These are phyloP conservation scores for Polyplosphaeria fusca DNA, from an alignment of 495 filamentous ascomycete species.

Conservation along the genomic window DNA sequence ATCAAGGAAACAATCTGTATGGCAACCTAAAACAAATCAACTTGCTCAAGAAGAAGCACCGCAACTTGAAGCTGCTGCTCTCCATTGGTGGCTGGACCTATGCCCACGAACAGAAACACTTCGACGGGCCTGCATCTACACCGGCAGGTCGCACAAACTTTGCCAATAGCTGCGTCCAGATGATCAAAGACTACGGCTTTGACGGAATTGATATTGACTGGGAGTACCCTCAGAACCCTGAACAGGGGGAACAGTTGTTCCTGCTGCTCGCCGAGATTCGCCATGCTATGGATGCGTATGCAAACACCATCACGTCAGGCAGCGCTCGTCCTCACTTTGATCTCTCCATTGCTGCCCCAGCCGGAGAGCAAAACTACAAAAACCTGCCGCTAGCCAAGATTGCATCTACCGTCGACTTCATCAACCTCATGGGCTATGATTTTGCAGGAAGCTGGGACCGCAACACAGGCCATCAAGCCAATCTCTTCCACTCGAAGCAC, in stretches of 20 bases:
- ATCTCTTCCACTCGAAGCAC: slow-evolving; percentile 56
- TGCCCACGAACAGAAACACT: slow-evolving; percentile 62
- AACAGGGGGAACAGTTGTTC: slow-evolving; percentile 48
- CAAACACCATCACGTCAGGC: slow-evolving; percentile 34
- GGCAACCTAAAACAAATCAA: slow-evolving; percentile 92
- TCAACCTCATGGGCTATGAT: slow-evolving; percentile 62
- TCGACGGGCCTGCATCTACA: slow-evolving; percentile 68
- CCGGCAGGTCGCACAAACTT: slow-evolving; percentile 61
- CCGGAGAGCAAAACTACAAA: slow-evolving; percentile 63
- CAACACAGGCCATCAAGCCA: slow-evolving; percentile 69
- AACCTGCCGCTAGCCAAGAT: slow-evolving; percentile 65
- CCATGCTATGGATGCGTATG: slow-evolving; percentile 56
- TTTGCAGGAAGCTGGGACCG: slow-evolving; percentile 60
- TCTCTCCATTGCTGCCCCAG: slow-evolving; percentile 71
- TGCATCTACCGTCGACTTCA: slow-evolving; percentile 75
- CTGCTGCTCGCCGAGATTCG: slow-evolving; percentile 56
- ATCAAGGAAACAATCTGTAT: slow-evolving; percentile 61
- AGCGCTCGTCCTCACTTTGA: slow-evolving; percentile 52
- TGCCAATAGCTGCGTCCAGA: slow-evolving; percentile 61
- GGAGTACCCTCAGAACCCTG: slow-evolving; percentile 36
- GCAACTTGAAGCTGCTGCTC: slow-evolving; percentile 85
- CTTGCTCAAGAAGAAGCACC: slow-evolving; percentile 81
- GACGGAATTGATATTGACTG: slow-evolving; percentile 39
- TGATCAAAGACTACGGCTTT: slow-evolving; percentile 48
- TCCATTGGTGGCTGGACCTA: slow-evolving; percentile 98